phyloP scores from a whole-genome alignment of 495 filamentous ascomycete genomes.

The Trichoderma virens region DNA sequence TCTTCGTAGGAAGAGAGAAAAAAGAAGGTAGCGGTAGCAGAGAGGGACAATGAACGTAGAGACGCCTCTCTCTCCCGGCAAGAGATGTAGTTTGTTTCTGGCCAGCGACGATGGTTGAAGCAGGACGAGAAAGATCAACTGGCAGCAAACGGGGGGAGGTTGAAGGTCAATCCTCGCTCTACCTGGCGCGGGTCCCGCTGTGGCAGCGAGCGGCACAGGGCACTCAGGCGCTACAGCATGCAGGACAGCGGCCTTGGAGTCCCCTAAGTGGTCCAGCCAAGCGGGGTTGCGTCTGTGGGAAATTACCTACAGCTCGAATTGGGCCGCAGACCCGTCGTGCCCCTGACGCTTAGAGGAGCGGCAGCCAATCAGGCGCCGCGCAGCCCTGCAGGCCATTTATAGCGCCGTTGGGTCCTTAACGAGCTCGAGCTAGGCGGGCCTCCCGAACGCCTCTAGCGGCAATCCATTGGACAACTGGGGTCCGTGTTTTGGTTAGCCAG shows the following conservation, averaged over 20 bases:
- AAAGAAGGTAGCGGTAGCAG: slow-evolving; percentile 3
- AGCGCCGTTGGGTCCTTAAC: background rate
- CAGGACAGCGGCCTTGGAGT: slow-evolving; percentile 1
- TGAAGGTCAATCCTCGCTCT: background rate
- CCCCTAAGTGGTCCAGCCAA: slow-evolving; percentile 3
- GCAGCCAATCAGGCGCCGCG: background rate
- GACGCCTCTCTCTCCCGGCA: slow-evolving; percentile 16
- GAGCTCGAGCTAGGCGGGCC: background rate
- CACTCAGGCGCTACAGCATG: background rate
- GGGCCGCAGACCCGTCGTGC: background rate
- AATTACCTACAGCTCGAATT: slow-evolving; percentile 2
- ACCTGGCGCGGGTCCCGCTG: background rate
- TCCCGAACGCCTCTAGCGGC: background rate
- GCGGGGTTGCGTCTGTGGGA: background rate
- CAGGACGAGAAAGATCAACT: background rate
- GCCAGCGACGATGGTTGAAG: slow-evolving; percentile 8
- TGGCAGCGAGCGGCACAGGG: background rate
- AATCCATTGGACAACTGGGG: background rate
- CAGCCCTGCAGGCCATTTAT: background rate
- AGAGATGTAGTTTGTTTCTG: background rate
- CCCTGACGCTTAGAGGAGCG: background rate
- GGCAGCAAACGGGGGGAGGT: background rate
- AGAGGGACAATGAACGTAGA: slow-evolving; percentile 13
- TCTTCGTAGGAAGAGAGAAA: slow-evolving; percentile 14
- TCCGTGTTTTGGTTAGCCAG: too few relatives aligned